phyloP scores from a whole-genome alignment of 2,329 filamentous ascomycete genomes.

The Biscogniauxia sp. region DNA sequence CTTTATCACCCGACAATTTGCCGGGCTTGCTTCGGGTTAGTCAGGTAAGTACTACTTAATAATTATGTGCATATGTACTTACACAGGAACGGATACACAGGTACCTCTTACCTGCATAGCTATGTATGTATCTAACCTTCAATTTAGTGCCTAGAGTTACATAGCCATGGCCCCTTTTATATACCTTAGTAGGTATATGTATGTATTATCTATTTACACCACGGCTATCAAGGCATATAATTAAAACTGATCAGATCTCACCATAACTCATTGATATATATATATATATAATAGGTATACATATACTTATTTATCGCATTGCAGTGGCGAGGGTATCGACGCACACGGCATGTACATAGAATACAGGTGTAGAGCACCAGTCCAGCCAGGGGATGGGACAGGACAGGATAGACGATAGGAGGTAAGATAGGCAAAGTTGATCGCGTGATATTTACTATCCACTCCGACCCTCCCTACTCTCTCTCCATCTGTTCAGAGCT shows the following conservation, averaged over 20 bases:
- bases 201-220: too few species aligned
- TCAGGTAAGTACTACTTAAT: neutral
- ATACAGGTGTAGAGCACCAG: neutral
- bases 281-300: too few species aligned
- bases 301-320: slow-evolving; percentile 2
- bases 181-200: too few species aligned
- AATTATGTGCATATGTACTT: neutral
- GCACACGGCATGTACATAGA: neutral
- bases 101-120: neutral
- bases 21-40: slow-evolving; percentile 4
- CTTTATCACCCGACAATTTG: slow-evolving; percentile 13
- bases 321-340: slow-evolving; percentile 8
- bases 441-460: neutral
- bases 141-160: too few species aligned
- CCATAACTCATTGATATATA: too few species aligned
- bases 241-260: too few species aligned
- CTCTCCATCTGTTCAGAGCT: slow-evolving; percentile 31
- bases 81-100: neutral
- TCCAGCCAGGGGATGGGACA: neutral
- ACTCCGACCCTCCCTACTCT: slow-evolving; percentile 14
- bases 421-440: neutral
- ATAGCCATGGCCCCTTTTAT: too few species aligned
- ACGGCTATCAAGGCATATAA: too few species aligned
- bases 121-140: too few species aligned
- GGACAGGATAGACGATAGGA: neutral